Conservation (phyloP, 345 rosid genomes). For the Durio zibethinus region DNA sequence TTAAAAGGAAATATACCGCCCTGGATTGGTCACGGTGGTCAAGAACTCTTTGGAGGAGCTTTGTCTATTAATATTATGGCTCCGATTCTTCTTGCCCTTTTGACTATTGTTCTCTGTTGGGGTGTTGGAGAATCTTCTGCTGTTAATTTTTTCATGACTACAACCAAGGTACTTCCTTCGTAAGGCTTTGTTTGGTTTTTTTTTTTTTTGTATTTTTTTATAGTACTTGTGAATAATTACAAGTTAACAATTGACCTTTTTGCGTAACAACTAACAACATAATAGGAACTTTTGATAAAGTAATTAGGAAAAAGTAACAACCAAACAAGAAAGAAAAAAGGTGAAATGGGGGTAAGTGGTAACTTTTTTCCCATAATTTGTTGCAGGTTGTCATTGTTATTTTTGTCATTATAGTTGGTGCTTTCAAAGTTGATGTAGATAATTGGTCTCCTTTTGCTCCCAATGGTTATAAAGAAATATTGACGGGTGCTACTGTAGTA, state of each 20-base stretch:
- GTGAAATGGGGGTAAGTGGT: neutral
- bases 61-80: constrained; percentile 80
- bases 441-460: constrained; percentile 98
- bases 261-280: constrained; percentile 1
- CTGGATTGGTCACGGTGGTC: constrained; percentile 83
- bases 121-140: constrained; percentile 84
- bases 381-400: constrained; percentile 80
- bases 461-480: constrained; percentile 63
- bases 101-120: constrained; percentile 67
- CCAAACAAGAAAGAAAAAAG: too few species aligned
- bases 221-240: neutral
- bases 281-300: neutral
- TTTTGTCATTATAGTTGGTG: constrained; percentile 67
- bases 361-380: constrained; percentile 1
- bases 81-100: constrained; percentile 61
- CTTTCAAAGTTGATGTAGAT: constrained; percentile 79
- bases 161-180: constrained; percentile 51
- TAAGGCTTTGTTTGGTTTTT: neutral
- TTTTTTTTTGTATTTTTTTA: neutral
- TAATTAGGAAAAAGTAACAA: neutral
- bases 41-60: constrained; percentile 73
- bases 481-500: constrained; percentile 89
- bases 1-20: constrained; percentile 57
- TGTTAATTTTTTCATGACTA: constrained; percentile 76
- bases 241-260: neutral